Conservation (phyloP, 805 yeast genomes). For the Sugiyamaella qingdaonensis region DNA sequence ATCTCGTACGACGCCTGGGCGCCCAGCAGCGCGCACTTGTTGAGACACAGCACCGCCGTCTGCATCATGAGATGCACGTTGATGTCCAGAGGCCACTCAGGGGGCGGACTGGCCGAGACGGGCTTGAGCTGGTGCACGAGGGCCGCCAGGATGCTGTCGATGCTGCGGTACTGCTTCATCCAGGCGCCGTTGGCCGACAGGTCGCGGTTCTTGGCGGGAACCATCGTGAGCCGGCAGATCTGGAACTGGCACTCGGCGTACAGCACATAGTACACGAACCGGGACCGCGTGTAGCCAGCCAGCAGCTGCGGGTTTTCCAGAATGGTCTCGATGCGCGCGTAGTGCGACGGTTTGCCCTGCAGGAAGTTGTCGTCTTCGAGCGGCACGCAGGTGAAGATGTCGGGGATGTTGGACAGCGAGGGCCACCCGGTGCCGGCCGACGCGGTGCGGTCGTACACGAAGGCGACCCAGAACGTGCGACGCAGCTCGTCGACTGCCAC, state of each 20-base stretch:
- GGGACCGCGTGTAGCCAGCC: constrained; percentile 1
- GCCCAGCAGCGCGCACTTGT: constrained; percentile 11
- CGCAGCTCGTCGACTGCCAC: constrained; percentile 28
- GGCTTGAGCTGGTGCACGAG: constrained; percentile 9
- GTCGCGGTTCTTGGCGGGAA: constrained; percentile 14
- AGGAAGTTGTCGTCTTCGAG: constrained; percentile 22
- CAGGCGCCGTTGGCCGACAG: constrained; percentile 17
- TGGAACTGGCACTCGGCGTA: constrained; percentile 15
- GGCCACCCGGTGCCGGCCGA: constrained; percentile 31
- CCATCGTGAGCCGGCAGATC: constrained; percentile 16
- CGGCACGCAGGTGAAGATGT: constrained; percentile 26
- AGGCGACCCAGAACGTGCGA: constrained; percentile 29
- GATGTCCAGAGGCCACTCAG: constrained; percentile 10
- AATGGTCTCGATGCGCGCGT: constrained; percentile 10
- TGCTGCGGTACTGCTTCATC: constrained; percentile 15
- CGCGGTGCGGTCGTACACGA: constrained; percentile 25
- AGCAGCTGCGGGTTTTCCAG: constrained; percentile 14
- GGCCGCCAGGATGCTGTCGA: constrained; percentile 15
- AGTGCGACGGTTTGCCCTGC: constrained; percentile 13
- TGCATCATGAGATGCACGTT: constrained; percentile 20
- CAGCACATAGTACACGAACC: constrained; percentile 5
- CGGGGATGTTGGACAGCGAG: constrained; percentile 15
- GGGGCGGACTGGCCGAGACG: background rate
- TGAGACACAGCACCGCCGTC: constrained; percentile 16
- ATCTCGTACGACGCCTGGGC: constrained; percentile 12